Evolutionary conservation across 1,284 basidiomycete genomes (phyloP).

Genomic region (Entoloma clypeatum): DNA sequence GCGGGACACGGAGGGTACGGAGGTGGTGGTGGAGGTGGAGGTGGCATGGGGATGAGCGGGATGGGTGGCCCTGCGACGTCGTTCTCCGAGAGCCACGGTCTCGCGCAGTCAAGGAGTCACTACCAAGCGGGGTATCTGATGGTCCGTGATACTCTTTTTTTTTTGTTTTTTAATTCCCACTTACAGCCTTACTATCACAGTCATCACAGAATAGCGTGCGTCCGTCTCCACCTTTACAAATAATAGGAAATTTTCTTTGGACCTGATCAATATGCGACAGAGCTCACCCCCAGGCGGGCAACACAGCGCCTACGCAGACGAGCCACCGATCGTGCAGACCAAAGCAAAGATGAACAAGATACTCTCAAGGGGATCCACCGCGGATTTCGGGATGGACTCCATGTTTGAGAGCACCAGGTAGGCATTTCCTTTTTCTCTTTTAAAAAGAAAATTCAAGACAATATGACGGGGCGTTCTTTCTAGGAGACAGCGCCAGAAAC

Average conservation of each 20-base stretch:
- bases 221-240: conserved; percentile 1
- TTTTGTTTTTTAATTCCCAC: background rate
- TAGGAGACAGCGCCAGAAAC: conserved; percentile 52
- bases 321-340: conserved; percentile 65
- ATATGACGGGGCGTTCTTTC: conserved; percentile 3
- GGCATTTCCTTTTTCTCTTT: conserved; percentile 16
- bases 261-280: conserved; percentile 28
- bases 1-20: too few species aligned
- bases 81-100: conserved; percentile 49
- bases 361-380: conserved; percentile 54
- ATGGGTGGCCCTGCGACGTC: conserved; percentile 30
- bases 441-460: background rate
- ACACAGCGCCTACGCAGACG: conserved; percentile 62
- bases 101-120: conserved; percentile 65
- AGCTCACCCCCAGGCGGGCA: conserved; percentile 52
- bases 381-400: conserved; percentile 73
- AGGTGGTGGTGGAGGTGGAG: too few species aligned
- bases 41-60: too few species aligned
- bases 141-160: conserved; percentile 40
- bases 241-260: conserved; percentile 4
- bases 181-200: conserved; percentile 28
- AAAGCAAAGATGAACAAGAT: conserved; percentile 73
- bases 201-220: conserved; percentile 57
- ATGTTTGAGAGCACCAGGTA: conserved; percentile 73
- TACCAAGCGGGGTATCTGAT: conserved; percentile 76